Base-by-base conservation (phyloP, 306 rosid genomes). In the Oxytropis ochrocephala region DNA sequence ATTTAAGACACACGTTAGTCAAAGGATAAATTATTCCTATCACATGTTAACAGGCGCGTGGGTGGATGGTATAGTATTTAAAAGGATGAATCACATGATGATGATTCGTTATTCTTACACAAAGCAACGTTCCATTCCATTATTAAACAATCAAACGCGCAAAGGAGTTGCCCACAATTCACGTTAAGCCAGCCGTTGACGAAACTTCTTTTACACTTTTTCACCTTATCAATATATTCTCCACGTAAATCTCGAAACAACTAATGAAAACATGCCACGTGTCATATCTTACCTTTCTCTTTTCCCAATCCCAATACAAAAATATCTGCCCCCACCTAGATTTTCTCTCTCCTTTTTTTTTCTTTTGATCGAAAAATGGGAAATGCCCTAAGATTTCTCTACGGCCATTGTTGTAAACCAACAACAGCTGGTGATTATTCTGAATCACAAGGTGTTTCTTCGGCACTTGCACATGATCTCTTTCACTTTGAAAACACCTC, bases 401-500 rank as follows among this genome's bases (percentile, higher is more conserved):
- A 67, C 19, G 41, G 55, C 2, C 70, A 80, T 43, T 92, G 94
- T 54, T 59, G 72, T 76, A 72, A 76, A 68, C 85, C 95, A 53
- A 65, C 80, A 46, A 27, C 86, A 7, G 73, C 84, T 13, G 89
- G 49, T 27, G 92, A 71, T 64, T 60, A 83, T 69, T 76, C 74
- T 41, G 86, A 85, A 0, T 88, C 78, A 18, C 89, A 88, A 11
- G 88, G 86, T 29, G 84, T 77, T 0, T 77, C 97, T 77, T 85
- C 90, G 1, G 94, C 91, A 73, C 90, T 90, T 3, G 86, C 89
- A 50, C 91, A 71, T 3, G 97, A 91, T 79, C 76, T 91, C 85
- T 84, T 84, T 57, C 80, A 88, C 76, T 94, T 90, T 47, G 92
- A 88, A 49, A 88, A 63, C 78, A 91, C 88, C 69, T 84, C 96